Conservation (phyloP, 1,284 basidiomycete genomes). For the Rhodofomes roseus region DNA sequence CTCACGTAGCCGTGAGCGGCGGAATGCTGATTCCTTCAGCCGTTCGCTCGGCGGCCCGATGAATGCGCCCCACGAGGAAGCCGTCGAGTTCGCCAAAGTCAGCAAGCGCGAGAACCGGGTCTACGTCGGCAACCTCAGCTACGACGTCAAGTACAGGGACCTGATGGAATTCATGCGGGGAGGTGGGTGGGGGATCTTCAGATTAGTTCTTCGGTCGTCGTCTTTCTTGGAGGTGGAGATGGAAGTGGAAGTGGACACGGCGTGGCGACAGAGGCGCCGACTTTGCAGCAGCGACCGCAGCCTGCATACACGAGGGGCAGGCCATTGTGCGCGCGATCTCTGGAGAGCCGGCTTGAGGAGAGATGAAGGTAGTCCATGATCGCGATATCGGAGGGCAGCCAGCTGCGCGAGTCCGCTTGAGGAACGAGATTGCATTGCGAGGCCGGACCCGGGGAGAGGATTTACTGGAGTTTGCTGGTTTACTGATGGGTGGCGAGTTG, state of each 20-base stretch:
- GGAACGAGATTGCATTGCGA: constrained; percentile 8
- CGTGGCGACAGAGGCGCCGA: neutral
- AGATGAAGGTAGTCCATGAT: neutral
- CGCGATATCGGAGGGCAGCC: neutral
- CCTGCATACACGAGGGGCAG: constrained; percentile 6
- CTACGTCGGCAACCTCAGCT: constrained; percentile 97
- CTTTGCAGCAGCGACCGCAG: neutral
- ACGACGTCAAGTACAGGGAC: constrained; percentile 96
- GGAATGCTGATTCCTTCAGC: constrained; percentile 59
- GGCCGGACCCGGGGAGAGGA: neutral
- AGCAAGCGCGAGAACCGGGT: constrained; percentile 97
- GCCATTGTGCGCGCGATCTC: constrained; percentile 2
- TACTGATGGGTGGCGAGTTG: constrained; percentile 65
- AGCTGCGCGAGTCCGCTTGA: constrained; percentile 7
- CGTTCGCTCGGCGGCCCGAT: constrained; percentile 87
- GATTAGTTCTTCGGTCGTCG: constrained; percentile 35
- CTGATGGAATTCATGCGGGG: constrained; percentile 98
- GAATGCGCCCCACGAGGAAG: constrained; percentile 87
- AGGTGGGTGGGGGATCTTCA: constrained; percentile 90
- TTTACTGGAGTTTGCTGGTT: constrained; percentile 40
- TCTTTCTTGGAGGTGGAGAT: constrained; percentile 9
- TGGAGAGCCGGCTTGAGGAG: constrained; percentile 1
- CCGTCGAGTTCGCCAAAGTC: constrained; percentile 85
- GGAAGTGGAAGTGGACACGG: neutral
- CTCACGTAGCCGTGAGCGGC: constrained; percentile 60